Evolutionary conservation across 176 grass and related monocot genomes (phyloP), one percentile per base, ranked within the genome.

Genomic region (Thinopyrum elongatum): DNA sequence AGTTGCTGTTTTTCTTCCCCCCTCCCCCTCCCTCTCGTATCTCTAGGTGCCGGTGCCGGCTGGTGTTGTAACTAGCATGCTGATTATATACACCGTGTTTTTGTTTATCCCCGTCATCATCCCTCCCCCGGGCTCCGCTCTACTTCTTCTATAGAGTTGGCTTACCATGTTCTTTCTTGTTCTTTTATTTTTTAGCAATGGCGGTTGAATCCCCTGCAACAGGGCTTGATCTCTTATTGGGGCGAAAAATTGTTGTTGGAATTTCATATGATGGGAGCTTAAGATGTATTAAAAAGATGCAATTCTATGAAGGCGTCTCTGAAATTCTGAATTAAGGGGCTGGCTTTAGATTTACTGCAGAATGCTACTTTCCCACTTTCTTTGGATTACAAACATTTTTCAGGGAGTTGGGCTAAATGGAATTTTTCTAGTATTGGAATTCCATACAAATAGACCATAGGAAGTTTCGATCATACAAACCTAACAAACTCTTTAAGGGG

Each of bases 11-110:
- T 80, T 84, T 65, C n/a, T 53, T 58, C 13, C 25, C 36, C 41
- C 64, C 51, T 15, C 72, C 71, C 27, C 21, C 15, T 25, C 28
- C 47, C 14, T 70, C 33, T 70, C 63, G 30, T 65, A 84, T 66
- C 67, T 73, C 64, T 57, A 44, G 41, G 57, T 65, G 42, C 82
- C 74, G 41, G 57, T 65, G 42, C 82, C 74, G 76, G 67, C 67
- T 84, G 76, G 68, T 81, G 82, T 82, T 51, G 83, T 89, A 77
- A 81, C 83, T 70, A 60, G 76, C 83, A 89, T 75, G 78, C 78
- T 61, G 88, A 89, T 89, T 49, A 89, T 80, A 82, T 69, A 87
- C 86, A 68, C 86, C 71, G 46, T 69, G 80, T 87, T 82, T 87
- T 86, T 77, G 66, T 69, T 74, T 74, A 17, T 51, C 70, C 72